Evolutionary conservation across 257 asterid species (phyloP).

Genomic region (Fraxinus cuspidata): DNA sequence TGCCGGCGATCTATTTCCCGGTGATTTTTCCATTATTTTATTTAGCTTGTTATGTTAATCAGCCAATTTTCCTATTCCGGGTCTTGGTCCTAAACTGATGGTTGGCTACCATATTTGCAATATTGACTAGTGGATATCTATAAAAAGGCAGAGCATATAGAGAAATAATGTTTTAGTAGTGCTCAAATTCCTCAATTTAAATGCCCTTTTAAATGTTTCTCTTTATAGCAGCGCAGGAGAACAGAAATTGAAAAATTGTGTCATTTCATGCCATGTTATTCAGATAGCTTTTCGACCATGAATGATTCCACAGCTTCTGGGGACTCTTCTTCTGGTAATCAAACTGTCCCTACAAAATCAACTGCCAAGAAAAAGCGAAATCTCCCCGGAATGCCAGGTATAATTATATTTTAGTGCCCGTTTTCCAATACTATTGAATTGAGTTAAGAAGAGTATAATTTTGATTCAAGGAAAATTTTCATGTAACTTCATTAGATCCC

Average conservation of each 20-base stretch:
- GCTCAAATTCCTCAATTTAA: conserved; percentile 8
- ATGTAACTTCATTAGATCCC: conserved; percentile 39
- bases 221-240: conserved; percentile 14
- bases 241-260: background rate
- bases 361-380: conserved; percentile 69
- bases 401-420: background rate
- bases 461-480: background rate
- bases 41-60: too few species aligned
- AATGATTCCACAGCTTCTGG: conserved; percentile 52
- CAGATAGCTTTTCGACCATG: conserved; percentile 35
- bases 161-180: background rate
- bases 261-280: conserved; percentile 20
- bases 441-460: background rate
- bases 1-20: conserved; percentile 4
- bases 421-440: background rate
- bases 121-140: background rate
- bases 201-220: conserved; percentile 14
- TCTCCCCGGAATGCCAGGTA: conserved; percentile 97
- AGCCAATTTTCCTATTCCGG: background rate
- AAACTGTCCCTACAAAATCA: conserved; percentile 36
- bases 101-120: background rate
- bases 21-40: conserved; percentile 6
- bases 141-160: background rate
- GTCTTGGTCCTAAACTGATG: background rate
- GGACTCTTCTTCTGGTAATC: conserved; percentile 50